Conservation (phyloP, 2,329 filamentous ascomycete genomes). For the Moelleriella libera region DNA sequence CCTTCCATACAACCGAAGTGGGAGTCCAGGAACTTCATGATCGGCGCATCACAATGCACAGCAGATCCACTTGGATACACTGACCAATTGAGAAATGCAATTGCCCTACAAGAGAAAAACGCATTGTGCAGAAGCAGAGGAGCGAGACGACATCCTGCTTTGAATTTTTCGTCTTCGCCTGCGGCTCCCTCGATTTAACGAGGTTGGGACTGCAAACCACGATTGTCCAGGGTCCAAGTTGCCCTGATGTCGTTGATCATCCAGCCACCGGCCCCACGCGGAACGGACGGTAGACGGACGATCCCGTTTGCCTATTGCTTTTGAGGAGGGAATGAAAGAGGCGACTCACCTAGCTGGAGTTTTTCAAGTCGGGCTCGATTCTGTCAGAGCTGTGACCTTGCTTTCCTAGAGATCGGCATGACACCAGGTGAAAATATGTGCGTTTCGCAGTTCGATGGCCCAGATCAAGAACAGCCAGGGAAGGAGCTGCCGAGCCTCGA, state of each 20-base stretch:
- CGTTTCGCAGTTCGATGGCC: no score
- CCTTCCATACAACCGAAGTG: constrained; percentile 22
- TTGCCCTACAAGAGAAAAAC: constrained; percentile 15
- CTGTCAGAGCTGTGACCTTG: not conserved
- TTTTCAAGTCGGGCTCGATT: not conserved
- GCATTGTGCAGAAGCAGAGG: constrained; percentile 14
- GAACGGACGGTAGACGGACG: constrained; percentile 1
- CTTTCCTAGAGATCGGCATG: no score
- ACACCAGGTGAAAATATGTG: no score
- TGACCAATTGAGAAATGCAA: constrained; percentile 19
- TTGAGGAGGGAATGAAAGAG: not conserved
- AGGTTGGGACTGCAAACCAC: constrained; percentile 10
- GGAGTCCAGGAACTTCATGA: constrained; percentile 24
- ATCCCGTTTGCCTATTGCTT: not conserved
- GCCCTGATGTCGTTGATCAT: not conserved
- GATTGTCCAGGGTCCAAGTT: constrained; percentile 1
- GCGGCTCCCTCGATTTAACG: constrained; percentile 6
- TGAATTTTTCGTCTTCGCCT: constrained; percentile 9
- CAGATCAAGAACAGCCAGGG: not conserved
- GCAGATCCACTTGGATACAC: constrained; percentile 16
- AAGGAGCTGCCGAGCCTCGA: not conserved
- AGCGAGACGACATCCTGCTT: constrained; percentile 13
- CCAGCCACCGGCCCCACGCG: constrained; percentile 6
- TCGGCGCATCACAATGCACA: constrained; percentile 10
- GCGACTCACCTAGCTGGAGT: not conserved